phyloP scores from a whole-genome alignment of 2,329 filamentous ascomycete species.

The Ophiosphaerella narmari region DNA sequence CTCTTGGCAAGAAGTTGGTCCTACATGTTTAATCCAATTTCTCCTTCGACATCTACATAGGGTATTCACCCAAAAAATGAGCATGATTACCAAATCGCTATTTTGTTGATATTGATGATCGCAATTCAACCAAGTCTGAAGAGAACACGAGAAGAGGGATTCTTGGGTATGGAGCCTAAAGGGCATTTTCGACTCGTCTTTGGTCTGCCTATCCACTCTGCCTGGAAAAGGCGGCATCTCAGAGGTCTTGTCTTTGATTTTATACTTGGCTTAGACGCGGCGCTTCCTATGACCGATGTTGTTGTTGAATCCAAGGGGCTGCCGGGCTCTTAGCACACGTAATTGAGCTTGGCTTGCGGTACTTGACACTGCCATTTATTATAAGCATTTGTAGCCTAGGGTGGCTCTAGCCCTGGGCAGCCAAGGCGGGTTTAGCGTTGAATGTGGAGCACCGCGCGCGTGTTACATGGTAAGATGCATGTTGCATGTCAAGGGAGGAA shows the following conservation, averaged over 20 bases:
- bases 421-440: no score
- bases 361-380: not conserved
- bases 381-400: no score
- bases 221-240: constrained; percentile 5
- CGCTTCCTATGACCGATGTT: not conserved
- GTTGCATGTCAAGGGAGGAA: no score
- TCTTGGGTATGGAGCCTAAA: not conserved
- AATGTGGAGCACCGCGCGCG: no score
- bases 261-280: constrained; percentile 1
- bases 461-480: no score
- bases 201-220: not conserved
- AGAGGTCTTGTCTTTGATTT: constrained; percentile 2
- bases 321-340: constrained; percentile 4
- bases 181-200: not conserved
- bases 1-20: no score
- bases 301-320: constrained; percentile 1
- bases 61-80: not conserved
- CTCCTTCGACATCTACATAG: not conserved
- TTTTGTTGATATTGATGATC: not conserved
- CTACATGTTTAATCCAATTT: no score
- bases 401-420: no score
- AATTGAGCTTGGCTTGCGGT: constrained; percentile 3
- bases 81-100: not conserved
- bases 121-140: not conserved
- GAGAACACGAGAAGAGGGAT: not conserved